Conservation (phyloP, 2,329 filamentous ascomycete genomes). For the Arthrobotrys megalospora region DNA sequence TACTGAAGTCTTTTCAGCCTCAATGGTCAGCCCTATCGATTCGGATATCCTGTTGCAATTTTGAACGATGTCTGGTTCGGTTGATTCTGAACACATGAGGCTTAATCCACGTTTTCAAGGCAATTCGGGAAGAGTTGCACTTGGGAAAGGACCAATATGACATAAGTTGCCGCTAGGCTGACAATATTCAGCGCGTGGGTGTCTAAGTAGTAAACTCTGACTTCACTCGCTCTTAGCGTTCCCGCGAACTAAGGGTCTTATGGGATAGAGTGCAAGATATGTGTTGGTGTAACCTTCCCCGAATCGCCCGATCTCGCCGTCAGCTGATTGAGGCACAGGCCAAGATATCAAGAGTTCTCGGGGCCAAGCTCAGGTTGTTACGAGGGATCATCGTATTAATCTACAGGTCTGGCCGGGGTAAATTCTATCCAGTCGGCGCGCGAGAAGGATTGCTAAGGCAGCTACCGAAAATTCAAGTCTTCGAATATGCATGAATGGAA, state of each 20-base stretch:
- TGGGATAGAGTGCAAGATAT: background rate
- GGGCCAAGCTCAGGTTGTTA: background rate
- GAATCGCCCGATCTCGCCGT: slow-evolving; percentile 4
- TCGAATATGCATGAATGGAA: too few relatives aligned
- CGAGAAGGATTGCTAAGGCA: too few relatives aligned
- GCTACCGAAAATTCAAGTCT: too few relatives aligned
- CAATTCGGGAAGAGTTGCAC: background rate
- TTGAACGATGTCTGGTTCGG: background rate
- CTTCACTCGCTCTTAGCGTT: background rate
- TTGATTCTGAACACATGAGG: slow-evolving; percentile 5
- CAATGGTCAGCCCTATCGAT: slow-evolving; percentile 17
- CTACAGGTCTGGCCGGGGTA: too few relatives aligned
- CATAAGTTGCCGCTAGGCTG: background rate
- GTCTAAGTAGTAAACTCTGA: background rate
- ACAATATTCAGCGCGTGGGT: background rate
- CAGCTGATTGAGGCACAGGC: slow-evolving; percentile 23
- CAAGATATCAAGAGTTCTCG: slow-evolving; percentile 4
- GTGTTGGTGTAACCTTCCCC: slow-evolving; percentile 19
- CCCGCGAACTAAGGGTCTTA: background rate
- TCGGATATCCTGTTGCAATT: slow-evolving; percentile 5
- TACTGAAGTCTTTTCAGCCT: slow-evolving; percentile 36
- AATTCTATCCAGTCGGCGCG: too few relatives aligned
- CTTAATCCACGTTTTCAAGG: slow-evolving; percentile 26
- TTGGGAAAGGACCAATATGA: background rate
- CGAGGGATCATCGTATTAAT: background rate